Percentiles rank a stretch among this genome's conserved stretches.
These are phyloP conservation scores for Larix kaempferi DNA, from an alignment of 75 land plant species.

Conservation along the genomic window DNA sequence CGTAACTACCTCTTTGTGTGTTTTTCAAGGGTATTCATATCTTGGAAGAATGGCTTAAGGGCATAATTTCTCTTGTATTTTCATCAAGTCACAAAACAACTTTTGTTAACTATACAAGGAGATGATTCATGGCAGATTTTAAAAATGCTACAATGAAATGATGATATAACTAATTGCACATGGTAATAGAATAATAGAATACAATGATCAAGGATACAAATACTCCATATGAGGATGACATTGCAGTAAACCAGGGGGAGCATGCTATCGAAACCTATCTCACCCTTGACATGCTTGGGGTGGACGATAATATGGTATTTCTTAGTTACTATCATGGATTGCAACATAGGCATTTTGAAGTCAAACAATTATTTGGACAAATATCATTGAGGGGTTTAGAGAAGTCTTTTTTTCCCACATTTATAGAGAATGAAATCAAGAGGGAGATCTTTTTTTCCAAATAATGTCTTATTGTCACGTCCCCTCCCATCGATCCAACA, in stretches of 20 bases:
- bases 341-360: background rate
- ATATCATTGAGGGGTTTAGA: too few relatives aligned
- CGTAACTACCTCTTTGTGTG: background rate
- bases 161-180: constrained; percentile 35
- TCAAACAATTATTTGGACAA: too few relatives aligned
- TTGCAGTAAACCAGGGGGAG: constrained; percentile 11
- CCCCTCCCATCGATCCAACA: too few relatives aligned
- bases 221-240: constrained; percentile 28
- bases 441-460: too few relatives aligned
- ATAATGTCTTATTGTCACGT: too few relatives aligned
- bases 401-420: too few relatives aligned
- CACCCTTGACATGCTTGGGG: constrained; percentile 74
- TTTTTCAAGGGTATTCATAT: too few relatives aligned
- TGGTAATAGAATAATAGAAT: constrained; percentile 23
- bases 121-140: constrained; percentile 37
- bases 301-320: constrained; percentile 68
- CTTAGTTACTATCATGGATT: constrained; percentile 46
- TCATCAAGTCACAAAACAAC: background rate
- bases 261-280: constrained; percentile 57
- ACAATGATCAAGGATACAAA: constrained; percentile 24
- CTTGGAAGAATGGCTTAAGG: background rate
- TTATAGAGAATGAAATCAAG: too few relatives aligned
- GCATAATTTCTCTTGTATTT: background rate
- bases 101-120: background rate
- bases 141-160: constrained; percentile 67